Conservation (phyloP, 192 early-diverging fungal species). For the Backusella psychrophila region DNA sequence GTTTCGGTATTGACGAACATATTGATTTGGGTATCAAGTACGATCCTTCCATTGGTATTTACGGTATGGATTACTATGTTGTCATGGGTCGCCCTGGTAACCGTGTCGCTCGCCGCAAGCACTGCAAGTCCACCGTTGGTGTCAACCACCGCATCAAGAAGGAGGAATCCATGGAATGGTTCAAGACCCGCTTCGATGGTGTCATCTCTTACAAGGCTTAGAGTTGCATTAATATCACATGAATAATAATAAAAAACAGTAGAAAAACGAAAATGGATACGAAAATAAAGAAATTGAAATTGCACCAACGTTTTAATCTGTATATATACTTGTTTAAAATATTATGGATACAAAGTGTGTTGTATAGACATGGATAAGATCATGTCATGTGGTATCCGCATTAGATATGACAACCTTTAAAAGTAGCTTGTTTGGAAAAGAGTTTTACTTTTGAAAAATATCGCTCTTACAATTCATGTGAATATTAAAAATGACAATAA, state of each 20-base stretch:
- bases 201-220: conserved; percentile 78
- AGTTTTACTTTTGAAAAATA: no score
- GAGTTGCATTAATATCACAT: conserved; percentile 75
- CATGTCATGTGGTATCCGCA: no score
- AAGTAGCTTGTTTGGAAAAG: no score
- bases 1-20: conserved; percentile 99
- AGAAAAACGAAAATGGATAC: neutral
- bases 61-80: conserved; percentile 70
- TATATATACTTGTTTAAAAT: no score
- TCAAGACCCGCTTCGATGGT: conserved; percentile 83
- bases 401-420: no score
- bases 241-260: neutral
- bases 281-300: neutral
- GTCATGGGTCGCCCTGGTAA: conserved; percentile 97
- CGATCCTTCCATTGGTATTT: conserved; percentile 98
- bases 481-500: no score
- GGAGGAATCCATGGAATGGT: conserved; percentile 96
- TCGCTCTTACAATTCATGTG: no score
- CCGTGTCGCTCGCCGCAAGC: conserved; percentile 94
- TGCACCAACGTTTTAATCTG: neutral
- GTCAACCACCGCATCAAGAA: conserved; percentile 89
- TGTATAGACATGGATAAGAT: no score
- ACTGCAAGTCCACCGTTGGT: conserved; percentile 80
- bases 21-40: conserved; percentile 99
- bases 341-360: no score